Conservation (phyloP, 192 early-diverging fungal genomes). For the Spizellomyces punctatus region DNA sequence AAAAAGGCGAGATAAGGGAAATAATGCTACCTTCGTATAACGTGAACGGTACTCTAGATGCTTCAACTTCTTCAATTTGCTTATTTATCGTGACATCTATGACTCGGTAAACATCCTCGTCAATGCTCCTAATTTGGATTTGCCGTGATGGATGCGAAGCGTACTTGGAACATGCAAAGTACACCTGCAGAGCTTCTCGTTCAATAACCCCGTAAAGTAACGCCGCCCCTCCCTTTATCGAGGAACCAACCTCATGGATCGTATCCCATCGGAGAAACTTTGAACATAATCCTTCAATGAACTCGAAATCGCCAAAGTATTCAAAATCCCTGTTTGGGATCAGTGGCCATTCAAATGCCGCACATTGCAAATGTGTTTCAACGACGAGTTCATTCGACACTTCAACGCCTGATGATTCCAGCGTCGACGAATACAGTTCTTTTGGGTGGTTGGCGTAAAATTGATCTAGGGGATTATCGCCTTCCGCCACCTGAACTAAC, state of each 20-base stretch:
- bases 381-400: conserved; percentile 38
- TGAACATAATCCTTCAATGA: conserved; percentile 7
- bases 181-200: conserved; percentile 33
- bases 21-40: conserved; percentile 55
- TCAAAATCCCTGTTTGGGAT: conserved; percentile 8
- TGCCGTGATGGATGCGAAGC: conserved; percentile 44
- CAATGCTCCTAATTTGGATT: conserved; percentile 53
- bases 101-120: conserved; percentile 51
- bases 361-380: conserved; percentile 71
- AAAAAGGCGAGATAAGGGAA: no score
- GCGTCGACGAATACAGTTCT: conserved; percentile 52
- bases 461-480: conserved; percentile 61
- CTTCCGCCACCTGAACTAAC: conserved; percentile 36
- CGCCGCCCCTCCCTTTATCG: not conserved
- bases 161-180: conserved; percentile 48
- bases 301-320: conserved; percentile 10
- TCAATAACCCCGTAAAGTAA: not conserved
- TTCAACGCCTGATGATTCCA: conserved; percentile 40
- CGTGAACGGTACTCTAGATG: conserved; percentile 51
- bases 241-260: conserved; percentile 7
- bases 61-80: conserved; percentile 58
- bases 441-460: conserved; percentile 44
- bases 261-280: conserved; percentile 15
- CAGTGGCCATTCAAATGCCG: conserved; percentile 63
- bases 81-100: conserved; percentile 49